Evolutionary conservation across 192 early-diverging fungal species (phyloP), one percentile per base, ranked within the genome.

Genomic region (Coemansia interrupta): DNA sequence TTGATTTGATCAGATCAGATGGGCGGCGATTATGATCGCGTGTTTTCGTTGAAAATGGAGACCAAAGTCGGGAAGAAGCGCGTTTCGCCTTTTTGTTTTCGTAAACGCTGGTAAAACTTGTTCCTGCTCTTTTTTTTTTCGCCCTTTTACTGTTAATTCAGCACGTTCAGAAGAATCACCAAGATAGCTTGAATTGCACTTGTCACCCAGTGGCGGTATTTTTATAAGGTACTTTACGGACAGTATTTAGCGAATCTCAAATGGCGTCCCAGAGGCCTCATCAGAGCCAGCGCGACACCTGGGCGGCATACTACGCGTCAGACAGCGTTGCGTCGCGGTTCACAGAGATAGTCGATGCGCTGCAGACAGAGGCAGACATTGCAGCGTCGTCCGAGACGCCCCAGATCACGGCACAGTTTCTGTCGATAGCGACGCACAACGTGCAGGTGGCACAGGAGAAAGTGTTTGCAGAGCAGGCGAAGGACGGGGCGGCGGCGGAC

Each of bases 281-380:
- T 51, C 59, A 68, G 61, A 64, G 72, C 54, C 72, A 74, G 50
- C 72, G 72, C 36, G 64, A 68, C 28, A 61, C 62, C 46, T 74
- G 72, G 72, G 66, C 61, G 23, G 61, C 66, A 43, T 74, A 68
- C 62, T 74, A 68, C 72, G 72, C 72, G 66, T 75, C 72, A 28
- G 49, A 53, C 15, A 58, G 63, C 28, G 58, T 69, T 17, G 55
- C 38, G 4, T 54, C 28, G 20, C 63, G 63, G 17, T 75, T 69
- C 44, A 59, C 56, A 38, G 72, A 56, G 48, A 44, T 75, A 13
- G 63, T 75, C 26, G 72, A 75, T 46, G 48, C 72, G 12, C 54
- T 75, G 22, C 42, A 41, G 39, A 75, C 72, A 17, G 72, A 75
- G 28, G 63, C 65, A 7, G 72, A 75, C 29, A 61, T 75, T 8